phyloP scores from a whole-genome alignment of 371 early-diverging fungal genomes.

The Nematocida major region DNA sequence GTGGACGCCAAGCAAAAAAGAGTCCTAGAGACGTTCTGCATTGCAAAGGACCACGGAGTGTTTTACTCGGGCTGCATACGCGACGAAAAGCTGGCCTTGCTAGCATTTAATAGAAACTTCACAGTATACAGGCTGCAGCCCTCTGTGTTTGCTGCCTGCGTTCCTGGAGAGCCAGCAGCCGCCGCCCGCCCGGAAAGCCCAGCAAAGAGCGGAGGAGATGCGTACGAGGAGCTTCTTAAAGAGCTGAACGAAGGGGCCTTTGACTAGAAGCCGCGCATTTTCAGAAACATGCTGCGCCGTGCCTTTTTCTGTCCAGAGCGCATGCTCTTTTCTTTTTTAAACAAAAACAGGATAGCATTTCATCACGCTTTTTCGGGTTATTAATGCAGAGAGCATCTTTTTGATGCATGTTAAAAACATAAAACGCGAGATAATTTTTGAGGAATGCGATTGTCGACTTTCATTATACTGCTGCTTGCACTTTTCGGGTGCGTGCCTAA shows the following conservation, averaged over 20 bases:
- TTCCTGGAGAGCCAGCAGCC: background rate
- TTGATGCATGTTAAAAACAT: too few species aligned
- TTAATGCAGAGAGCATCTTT: too few species aligned
- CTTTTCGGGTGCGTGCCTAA: too few species aligned
- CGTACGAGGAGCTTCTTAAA: constrained; percentile 4
- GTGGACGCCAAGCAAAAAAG: background rate
- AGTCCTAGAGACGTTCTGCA: background rate
- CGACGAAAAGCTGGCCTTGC: background rate
- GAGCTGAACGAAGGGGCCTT: background rate
- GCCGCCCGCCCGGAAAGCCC: background rate
- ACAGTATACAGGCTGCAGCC: background rate
- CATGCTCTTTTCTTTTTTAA: background rate
- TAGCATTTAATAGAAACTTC: background rate
- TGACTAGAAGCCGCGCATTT: background rate
- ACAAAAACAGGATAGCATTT: too few species aligned
- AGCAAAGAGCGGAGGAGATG: background rate
- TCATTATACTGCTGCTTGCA: too few species aligned
- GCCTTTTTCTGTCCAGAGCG: background rate
- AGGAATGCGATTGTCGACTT: too few species aligned
- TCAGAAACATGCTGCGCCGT: background rate
- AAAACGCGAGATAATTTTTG: too few species aligned
- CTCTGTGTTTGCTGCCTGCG: background rate
- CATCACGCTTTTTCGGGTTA: too few species aligned
- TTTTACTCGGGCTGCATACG: background rate
- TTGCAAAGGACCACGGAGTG: background rate